Percentiles rank a stretch among this genome's conserved stretches.
phyloP scores from a whole-genome alignment of 148 eudicot genomes.

The Camellia japonica region DNA sequence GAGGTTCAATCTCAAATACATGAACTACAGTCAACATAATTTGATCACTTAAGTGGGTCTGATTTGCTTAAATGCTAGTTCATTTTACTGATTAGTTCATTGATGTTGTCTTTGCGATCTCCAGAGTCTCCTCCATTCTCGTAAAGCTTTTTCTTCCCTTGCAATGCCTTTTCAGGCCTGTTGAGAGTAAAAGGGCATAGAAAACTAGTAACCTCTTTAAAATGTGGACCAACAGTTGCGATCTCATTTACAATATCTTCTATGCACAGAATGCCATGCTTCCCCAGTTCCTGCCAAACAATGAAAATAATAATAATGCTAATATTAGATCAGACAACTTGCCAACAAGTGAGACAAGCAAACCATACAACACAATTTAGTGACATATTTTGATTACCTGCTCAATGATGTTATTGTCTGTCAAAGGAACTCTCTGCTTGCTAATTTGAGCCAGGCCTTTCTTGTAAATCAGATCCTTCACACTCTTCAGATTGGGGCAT shows the following conservation, averaged over 20 bases:
- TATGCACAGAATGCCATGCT: conserved; percentile 63
- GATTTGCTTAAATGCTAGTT: conserved; percentile 33
- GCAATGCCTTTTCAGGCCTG: conserved; percentile 62
- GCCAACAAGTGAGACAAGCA: not conserved
- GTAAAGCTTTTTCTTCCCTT: conserved; percentile 56
- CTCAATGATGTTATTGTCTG: conserved; percentile 77
- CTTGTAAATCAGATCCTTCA: conserved; percentile 85
- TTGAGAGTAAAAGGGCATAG: conserved; percentile 62
- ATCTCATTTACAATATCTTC: conserved; percentile 81
- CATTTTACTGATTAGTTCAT: conserved; percentile 75
- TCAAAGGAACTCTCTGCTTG: conserved; percentile 66
- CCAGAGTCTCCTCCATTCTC: conserved; percentile 81
- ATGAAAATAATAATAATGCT: not conserved
- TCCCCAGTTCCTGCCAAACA: conserved; percentile 53
- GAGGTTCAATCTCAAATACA: not conserved
- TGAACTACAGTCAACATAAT: not conserved
- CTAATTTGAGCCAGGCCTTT: conserved; percentile 57
- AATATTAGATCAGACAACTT: not conserved
- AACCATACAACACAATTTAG: not conserved
- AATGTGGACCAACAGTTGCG: conserved; percentile 64
- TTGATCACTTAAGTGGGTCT: not conserved
- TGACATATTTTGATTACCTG: conserved; percentile 44
- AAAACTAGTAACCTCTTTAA: conserved; percentile 50
- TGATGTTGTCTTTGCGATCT: conserved; percentile 59
- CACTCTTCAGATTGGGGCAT: conserved; percentile 66